Evolutionary conservation across 2,329 filamentous ascomycete species (phyloP).

Genomic region (Trichoderma endophyticum): DNA sequence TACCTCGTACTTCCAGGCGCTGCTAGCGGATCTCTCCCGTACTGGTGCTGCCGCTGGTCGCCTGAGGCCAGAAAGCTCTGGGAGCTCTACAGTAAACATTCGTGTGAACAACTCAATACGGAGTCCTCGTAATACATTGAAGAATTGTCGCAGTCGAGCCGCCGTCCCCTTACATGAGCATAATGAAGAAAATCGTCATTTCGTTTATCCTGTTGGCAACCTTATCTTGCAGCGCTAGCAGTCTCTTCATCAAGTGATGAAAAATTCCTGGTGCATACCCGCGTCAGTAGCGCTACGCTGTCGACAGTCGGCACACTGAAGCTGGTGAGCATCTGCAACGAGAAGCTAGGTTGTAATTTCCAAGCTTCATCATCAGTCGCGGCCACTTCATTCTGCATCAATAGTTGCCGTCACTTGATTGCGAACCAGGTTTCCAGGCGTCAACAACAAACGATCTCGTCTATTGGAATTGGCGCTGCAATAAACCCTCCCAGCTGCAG

Average conservation of each 20-base stretch:
- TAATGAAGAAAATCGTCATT: not conserved
- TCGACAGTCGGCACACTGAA: not conserved
- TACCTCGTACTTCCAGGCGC: not conserved
- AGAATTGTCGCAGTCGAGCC: not conserved
- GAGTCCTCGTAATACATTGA: not conserved
- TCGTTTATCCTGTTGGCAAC: not conserved
- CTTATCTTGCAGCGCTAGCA: not conserved
- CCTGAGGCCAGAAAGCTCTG: constrained; percentile 1
- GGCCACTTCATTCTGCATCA: not conserved
- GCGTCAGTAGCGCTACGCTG: not conserved
- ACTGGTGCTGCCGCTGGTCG: not conserved
- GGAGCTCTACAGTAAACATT: not conserved
- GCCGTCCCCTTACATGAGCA: not conserved
- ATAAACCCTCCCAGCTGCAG: not conserved
- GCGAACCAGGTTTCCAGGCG: not conserved
- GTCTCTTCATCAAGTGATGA: not conserved
- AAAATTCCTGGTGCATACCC: not conserved
- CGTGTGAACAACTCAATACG: not conserved
- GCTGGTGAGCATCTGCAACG: not conserved
- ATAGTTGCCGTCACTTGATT: not conserved
- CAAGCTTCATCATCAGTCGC: not conserved
- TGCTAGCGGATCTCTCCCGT: not conserved
- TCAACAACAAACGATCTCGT: not conserved
- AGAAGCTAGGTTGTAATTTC: not conserved
- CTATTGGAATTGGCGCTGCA: not conserved